These are phyloP conservation scores for Picea mariana DNA, from an alignment of 83 land plant species.

Conservation along the genomic window DNA sequence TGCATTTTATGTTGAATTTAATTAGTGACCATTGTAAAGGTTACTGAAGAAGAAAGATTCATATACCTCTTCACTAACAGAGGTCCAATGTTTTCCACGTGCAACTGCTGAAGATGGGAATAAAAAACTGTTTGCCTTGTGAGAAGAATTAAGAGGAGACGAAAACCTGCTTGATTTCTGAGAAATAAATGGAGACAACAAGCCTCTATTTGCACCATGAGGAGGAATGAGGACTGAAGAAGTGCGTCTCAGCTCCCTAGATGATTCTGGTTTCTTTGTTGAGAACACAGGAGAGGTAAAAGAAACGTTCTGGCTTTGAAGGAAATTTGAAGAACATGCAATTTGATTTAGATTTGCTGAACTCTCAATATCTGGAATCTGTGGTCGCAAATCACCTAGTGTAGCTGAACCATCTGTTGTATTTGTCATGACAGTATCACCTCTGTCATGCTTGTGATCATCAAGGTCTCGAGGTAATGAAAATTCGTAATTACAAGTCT, in stretches of 20 bases:
- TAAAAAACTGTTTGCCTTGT: background rate
- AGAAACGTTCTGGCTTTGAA: background rate
- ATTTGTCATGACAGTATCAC: background rate
- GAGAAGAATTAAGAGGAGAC: background rate
- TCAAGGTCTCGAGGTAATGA: background rate
- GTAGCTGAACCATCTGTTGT: background rate
- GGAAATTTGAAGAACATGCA: slow-evolving; percentile 2
- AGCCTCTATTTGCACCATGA: slow-evolving; percentile 8
- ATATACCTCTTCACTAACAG: background rate
- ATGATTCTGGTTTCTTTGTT: too few relatives aligned
- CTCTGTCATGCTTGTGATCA: background rate
- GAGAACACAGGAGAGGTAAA: background rate
- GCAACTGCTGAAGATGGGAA: background rate
- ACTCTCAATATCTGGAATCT: background rate
- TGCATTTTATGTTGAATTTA: too few relatives aligned
- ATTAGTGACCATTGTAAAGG: too few relatives aligned
- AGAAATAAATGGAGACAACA: background rate
- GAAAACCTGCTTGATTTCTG: background rate
- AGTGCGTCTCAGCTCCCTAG: too few relatives aligned
- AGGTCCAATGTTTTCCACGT: background rate
- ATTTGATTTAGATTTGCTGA: background rate
- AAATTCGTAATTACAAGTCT: background rate
- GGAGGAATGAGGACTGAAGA: slow-evolving; percentile 7
- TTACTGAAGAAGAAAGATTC: too few relatives aligned
- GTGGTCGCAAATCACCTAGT: background rate